A percentile compares a stretch with the other conserved stretches of the same genome.
Conservation (phyloP, 2,329 filamentous ascomycete genomes). For the Cyphellophora europaea region DNA sequence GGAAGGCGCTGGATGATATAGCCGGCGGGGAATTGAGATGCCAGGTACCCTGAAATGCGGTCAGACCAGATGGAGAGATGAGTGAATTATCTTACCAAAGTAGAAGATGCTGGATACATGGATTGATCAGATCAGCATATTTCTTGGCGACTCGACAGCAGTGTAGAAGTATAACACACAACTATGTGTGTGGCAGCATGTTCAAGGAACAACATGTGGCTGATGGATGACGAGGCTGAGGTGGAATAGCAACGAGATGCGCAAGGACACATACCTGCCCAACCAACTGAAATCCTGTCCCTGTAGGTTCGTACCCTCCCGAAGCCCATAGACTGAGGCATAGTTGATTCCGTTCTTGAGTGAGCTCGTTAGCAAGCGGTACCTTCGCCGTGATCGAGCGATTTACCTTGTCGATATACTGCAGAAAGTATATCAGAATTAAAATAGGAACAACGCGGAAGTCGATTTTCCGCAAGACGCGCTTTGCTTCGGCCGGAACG, state of each 20-base stretch:
- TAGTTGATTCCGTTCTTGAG: constrained; percentile 17
- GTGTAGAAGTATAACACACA: too few species aligned
- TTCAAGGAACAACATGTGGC: too few species aligned
- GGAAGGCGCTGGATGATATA: constrained; percentile 55
- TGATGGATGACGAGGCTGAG: too few species aligned
- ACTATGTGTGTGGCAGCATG: too few species aligned
- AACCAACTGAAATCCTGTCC: constrained; percentile 40
- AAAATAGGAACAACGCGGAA: constrained; percentile 10
- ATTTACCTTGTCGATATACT: constrained; percentile 14
- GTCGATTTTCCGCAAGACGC: constrained; percentile 16
- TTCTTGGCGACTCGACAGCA: too few species aligned
- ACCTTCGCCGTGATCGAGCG: too few species aligned
- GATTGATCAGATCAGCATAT: too few species aligned
- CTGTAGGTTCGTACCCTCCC: constrained; percentile 24
- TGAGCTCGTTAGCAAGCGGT: too few species aligned
- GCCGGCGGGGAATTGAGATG: constrained; percentile 59
- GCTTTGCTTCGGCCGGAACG: constrained; percentile 12
- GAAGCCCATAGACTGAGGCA: constrained; percentile 37
- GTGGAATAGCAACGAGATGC: too few species aligned
- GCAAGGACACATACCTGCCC: constrained; percentile 39
- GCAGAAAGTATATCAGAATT: constrained; percentile 13
- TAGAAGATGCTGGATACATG: too few species aligned
- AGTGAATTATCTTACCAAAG: too few species aligned
- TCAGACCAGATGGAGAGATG: too few species aligned
- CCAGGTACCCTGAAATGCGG: constrained; percentile 41